phyloP scores from a whole-genome alignment of 768 basidiomycete genomes.

The Clavulina sp. region DNA sequence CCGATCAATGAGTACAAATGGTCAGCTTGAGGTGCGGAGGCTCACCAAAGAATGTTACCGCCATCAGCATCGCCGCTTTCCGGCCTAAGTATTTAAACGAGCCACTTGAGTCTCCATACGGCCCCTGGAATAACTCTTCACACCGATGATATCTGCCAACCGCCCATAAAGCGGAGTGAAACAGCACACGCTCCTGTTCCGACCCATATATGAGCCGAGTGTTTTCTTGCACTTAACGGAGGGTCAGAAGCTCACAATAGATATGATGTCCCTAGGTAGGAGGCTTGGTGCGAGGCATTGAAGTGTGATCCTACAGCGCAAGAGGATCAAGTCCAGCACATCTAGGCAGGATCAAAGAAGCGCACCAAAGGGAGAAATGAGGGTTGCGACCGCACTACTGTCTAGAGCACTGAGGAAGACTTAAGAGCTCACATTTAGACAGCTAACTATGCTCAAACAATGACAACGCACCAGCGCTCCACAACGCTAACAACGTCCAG shows the following conservation, averaged over 20 bases:
- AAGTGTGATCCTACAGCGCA: constrained; percentile 80
- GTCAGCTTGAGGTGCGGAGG: constrained; percentile 12
- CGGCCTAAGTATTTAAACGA: constrained; percentile 28
- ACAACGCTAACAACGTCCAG: no score
- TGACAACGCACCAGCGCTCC: no score
- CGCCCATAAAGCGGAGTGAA: constrained; percentile 89
- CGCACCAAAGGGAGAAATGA: no score
- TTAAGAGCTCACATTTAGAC: no score
- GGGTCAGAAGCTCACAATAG: constrained; percentile 38
- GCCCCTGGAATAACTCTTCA: constrained; percentile 4
- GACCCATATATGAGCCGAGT: not conserved
- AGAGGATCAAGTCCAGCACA: no score
- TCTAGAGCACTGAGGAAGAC: no score
- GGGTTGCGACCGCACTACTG: no score
- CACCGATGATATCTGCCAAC: constrained; percentile 64
- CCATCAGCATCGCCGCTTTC: constrained; percentile 74
- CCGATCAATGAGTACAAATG: constrained; percentile 13
- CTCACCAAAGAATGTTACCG: constrained; percentile 65
- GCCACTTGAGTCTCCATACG: constrained; percentile 8
- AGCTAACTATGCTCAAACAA: no score
- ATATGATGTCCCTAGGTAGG: constrained; percentile 81
- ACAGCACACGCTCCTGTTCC: constrained; percentile 36
- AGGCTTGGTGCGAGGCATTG: constrained; percentile 45
- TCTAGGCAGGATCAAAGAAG: no score
- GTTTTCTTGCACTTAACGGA: no score